A percentile compares a stretch with the other conserved stretches of the same genome.
phyloP scores from a whole-genome alignment of 169 alveolate genomes.

The Plasmodium berghei region DNA sequence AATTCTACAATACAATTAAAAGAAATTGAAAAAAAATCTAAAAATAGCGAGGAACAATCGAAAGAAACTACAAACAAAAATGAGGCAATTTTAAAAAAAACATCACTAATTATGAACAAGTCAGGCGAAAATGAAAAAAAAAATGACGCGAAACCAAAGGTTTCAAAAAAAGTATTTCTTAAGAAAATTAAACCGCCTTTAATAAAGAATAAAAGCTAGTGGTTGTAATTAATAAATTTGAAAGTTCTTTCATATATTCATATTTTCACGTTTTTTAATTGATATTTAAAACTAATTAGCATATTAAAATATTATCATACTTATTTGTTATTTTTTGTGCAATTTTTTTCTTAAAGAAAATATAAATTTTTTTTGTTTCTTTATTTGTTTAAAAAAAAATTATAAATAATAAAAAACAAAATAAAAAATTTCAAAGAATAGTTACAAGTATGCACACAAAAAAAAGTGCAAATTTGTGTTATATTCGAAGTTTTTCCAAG shows the following conservation, averaged over 20 bases:
- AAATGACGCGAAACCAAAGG: not conserved
- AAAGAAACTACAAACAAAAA: not conserved
- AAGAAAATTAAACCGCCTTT: constrained; percentile 14
- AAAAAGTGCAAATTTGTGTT: not conserved
- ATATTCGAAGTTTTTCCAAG: too few species aligned
- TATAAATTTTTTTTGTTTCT: too few species aligned
- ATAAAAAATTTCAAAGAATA: not conserved
- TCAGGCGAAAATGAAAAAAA: not conserved
- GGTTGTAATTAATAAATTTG: too few species aligned
- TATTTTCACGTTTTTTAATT: too few species aligned
- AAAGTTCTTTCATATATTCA: too few species aligned
- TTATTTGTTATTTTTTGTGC: too few species aligned
- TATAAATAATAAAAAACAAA: too few species aligned
- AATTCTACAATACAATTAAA: not conserved
- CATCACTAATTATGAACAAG: not conserved
- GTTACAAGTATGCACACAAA: not conserved
- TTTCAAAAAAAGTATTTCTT: not conserved
- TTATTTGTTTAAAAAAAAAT: too few species aligned
- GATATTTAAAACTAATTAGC: too few species aligned
- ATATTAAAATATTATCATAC: too few species aligned
- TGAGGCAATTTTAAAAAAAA: not conserved
- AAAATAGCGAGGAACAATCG: not conserved
- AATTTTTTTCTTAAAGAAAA: too few species aligned
- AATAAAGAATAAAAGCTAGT: not conserved
- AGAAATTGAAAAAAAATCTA: not conserved